Base-by-base conservation (phyloP, 1,139 yeast genomes). In the Taphrina confusa region DNA sequence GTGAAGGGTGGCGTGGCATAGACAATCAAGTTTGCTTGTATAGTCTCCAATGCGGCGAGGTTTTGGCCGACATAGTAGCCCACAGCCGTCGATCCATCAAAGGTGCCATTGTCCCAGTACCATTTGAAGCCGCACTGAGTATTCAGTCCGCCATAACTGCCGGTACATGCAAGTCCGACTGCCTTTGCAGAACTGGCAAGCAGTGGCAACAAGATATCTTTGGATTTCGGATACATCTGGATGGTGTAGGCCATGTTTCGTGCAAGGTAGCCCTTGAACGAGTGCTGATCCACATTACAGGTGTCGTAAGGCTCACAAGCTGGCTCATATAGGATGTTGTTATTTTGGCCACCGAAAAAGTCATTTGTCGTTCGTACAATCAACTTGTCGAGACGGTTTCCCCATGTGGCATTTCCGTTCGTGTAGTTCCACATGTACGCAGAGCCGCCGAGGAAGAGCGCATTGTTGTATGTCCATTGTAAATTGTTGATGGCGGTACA, bases 401-500 rank as follows among this genome's bases (percentile, higher is more conserved):
- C 71, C 95, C 95, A 87, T 27, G 68, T 69, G 3, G 71, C 73
- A 64, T 82, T 81, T 22, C 63, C 64, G 37, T 74, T 72, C n/a
- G 95, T 87, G 57, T 76, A 74, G 68, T 85, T 80, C 72, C 84
- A 85, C 70, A 87, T 70, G 69, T 81, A 85, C 1, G 95, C 94
- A 63, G 82, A 73, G 1, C 95, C 95, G 1, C 86, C 76, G 69
- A 87, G 71, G 71, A 84, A 72, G 30, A 85, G 76, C n/a, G 91
- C 95, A 70, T 84, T 85, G 70, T 87, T 85, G 71, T 87, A 87
- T 14, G 89, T 80, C 94, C 94, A 87, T 70, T 82, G 82, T 40
- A 77, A 76, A 39, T 73, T 72, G 34, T 82, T 77, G 42, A 82
- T 68, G 30, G 77, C 76, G 2, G 82, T 68, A 71, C 95, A 87